Evolutionary conservation across 208 protist species (phyloP), one percentile per base, ranked within the genome.

Genomic region (Trypanosoma melophagium): DNA sequence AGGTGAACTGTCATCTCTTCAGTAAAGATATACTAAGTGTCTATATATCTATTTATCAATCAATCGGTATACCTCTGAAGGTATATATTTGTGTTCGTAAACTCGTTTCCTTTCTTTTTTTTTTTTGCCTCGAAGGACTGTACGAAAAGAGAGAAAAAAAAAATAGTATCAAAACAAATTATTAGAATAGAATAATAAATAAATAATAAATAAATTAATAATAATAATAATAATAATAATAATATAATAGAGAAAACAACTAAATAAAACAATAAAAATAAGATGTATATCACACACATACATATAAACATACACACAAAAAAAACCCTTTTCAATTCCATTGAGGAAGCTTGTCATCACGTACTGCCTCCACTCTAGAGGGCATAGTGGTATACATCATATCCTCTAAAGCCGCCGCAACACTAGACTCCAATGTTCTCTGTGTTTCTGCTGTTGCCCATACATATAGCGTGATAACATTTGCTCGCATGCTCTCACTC

Each of bases 1-100:
- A 95, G 74, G 68, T 95, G 89, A n/a, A 95, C 69, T 0, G 83
- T 78, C 89, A 95, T 95, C 12, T 16, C 38, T 56, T 10, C 14
- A 21, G 55, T 42, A n/a, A 14, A 56, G 12, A 60, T 66, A 24
- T 53, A 24, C 7, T 40, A 51, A 53, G n/a, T 41, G 22, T 28
- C 7, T 44, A 44, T 44, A 44, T 47, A 47, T 47, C 9, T 47
- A 47, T 47, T 10, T 14, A 47, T n/a, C 8, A 45, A 35, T 35
- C 28, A 35, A 35, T 35, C 28, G 1, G 28, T 35, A 35, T 35
- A 35, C 28, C 28, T 35, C 28, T 35, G 28, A 7, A 35, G 5
- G 28, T 35, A 35, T 35, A 35, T 35, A 5, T 35, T 35, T 35
- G 1, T 35, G 3, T 35, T 35, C 28, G 28, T 5, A 35, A 35